phyloP scores from a whole-genome alignment of 192 early-diverging fungal species.

The Coemansia guatemalensis region DNA sequence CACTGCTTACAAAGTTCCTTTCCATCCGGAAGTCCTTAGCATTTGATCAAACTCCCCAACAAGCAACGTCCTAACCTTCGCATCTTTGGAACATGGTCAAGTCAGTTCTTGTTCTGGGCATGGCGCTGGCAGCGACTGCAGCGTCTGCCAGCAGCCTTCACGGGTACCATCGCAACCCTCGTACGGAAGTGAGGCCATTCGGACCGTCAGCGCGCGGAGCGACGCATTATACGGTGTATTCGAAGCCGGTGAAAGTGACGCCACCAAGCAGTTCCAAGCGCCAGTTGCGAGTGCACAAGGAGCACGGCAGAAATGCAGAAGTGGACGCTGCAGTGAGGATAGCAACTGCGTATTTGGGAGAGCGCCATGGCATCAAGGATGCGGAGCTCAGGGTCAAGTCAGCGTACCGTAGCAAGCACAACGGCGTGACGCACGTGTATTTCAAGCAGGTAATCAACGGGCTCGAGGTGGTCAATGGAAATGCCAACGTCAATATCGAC shows the following conservation, averaged over 20 bases:
- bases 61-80: neutral
- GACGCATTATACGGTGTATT: constrained; percentile 40
- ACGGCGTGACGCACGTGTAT: constrained; percentile 64
- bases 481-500: constrained; percentile 62
- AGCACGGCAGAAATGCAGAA: constrained; percentile 19
- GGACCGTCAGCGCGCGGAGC: constrained; percentile 24
- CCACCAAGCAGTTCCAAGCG: constrained; percentile 21
- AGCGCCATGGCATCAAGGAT: constrained; percentile 28
- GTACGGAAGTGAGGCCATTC: constrained; percentile 40
- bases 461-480: constrained; percentile 59
- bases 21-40: no score
- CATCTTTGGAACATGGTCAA: constrained; percentile 33
- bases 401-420: constrained; percentile 51
- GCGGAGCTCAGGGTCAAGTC: constrained; percentile 35
- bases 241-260: constrained; percentile 22
- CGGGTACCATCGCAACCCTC: constrained; percentile 43
- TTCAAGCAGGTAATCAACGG: constrained; percentile 59
- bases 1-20: no score
- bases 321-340: constrained; percentile 26
- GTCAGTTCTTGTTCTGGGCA: constrained; percentile 39
- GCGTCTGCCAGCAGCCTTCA: constrained; percentile 41
- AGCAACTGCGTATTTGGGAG: constrained; percentile 36
- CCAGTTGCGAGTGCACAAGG: constrained; percentile 20
- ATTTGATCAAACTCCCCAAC: neutral
- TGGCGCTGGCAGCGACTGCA: constrained; percentile 28